Conservation (phyloP, 2,329 filamentous ascomycete species). For the Mycosphaerella sp. region DNA sequence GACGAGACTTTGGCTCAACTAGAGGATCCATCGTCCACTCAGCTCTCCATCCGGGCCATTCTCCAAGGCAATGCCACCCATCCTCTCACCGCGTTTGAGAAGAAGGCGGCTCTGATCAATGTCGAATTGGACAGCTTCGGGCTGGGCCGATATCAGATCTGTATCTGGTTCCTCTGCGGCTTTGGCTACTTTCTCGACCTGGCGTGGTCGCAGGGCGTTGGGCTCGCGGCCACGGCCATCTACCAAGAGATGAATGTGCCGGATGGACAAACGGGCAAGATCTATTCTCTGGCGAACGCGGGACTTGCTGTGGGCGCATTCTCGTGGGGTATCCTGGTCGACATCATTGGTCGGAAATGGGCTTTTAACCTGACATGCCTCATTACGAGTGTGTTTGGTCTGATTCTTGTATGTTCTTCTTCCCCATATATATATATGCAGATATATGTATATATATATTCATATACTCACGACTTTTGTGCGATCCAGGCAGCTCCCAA, state of each 20-base stretch:
- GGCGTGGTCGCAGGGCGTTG: constrained; percentile 54
- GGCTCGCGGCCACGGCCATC: constrained; percentile 49
- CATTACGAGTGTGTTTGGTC: constrained; percentile 49
- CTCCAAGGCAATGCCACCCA: constrained; percentile 5
- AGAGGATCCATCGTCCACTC: constrained; percentile 3
- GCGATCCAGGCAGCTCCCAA: constrained; percentile 36
- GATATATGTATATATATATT: no score
- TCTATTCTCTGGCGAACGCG: constrained; percentile 46
- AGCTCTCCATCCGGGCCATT: constrained; percentile 7
- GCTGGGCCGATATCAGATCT: constrained; percentile 47
- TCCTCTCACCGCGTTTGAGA: constrained; percentile 36
- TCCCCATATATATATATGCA: no score
- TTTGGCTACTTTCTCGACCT: constrained; percentile 53
- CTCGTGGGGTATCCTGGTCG: constrained; percentile 51
- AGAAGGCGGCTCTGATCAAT: constrained; percentile 41
- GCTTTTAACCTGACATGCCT: constrained; percentile 55
- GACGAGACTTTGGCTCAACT: background rate
- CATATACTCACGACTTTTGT: no score
- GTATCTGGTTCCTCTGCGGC: constrained; percentile 46
- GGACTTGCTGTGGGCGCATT: constrained; percentile 52
- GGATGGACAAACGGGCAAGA: constrained; percentile 41
- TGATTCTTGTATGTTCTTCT: constrained; percentile 35
- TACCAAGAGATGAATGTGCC: constrained; percentile 53
- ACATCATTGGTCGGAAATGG: constrained; percentile 49
- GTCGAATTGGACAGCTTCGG: constrained; percentile 48